Base-by-base conservation (phyloP, 164 flowering plant species). In the Nelumbo lutea region DNA sequence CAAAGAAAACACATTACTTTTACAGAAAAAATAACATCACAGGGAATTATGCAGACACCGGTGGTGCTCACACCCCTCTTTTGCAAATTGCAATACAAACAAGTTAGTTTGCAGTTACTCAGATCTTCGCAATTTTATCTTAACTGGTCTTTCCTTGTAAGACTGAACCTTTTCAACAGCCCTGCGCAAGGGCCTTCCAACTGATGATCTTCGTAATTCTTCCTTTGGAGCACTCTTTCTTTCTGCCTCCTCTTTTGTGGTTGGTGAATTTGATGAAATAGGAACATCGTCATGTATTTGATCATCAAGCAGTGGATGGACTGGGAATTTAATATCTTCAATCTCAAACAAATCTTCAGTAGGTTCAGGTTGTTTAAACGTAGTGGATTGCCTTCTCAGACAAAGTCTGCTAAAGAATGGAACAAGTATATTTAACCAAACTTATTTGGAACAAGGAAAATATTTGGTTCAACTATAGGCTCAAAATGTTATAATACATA, bases 81-180 rank as follows among this genome's bases (percentile, higher is more conserved):
- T 53, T 3, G 27, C 27, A 27, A 51, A 27, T 27, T 27, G 27
- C 27, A 27, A 27, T 27, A 27, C 27, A 27, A 27, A 27, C 27
- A 27, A 27, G 27, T 27, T 27, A 27, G 57, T 53, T 46, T 14
- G 6, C 56, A 64, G 62, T 84, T 79, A 85, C 65, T 79, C 79
- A 7, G 70, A 1, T 74, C 92, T 84, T 62, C 97, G 70, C 86
- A 90, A 67, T 77, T 90, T 88, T 56, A 75, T 52, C 11, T 87
- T 87, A 41, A 87, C 13, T 5, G 97, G 84, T 44, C 52, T 38
- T 70, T 92, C 98, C 69, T 85, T 88, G 84, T 88, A 92, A 47
- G 90, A 83, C 27, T 82, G 84, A 42, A 88, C 84, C 78, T 90
- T 92, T 80, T 61, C 89, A 55, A 77, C 85, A 15, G 95, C 90